Percentiles rank a stretch among this genome's conserved stretches.
Conservation (phyloP, 2,329 filamentous ascomycete species). For the Penicillium sp. region DNA sequence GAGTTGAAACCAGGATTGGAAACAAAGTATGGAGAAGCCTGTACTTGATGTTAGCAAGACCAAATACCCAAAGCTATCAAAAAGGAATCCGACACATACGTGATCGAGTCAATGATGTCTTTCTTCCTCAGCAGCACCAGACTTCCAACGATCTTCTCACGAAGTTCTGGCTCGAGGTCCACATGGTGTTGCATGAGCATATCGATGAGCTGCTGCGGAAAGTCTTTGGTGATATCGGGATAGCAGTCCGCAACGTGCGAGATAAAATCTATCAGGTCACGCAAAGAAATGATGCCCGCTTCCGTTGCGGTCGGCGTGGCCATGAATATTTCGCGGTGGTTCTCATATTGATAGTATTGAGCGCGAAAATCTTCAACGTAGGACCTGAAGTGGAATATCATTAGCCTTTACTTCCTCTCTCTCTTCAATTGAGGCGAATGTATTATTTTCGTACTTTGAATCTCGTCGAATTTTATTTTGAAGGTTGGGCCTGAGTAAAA, state of each 20-base stretch:
- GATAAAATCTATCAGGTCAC: conserved; percentile 89
- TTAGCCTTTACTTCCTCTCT: background rate
- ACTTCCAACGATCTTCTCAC: conserved; percentile 92
- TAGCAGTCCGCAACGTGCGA: conserved; percentile 94
- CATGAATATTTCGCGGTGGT: conserved; percentile 86
- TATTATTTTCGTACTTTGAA: conserved; percentile 57
- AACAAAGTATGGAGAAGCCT: conserved; percentile 84
- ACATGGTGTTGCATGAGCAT: conserved; percentile 81
- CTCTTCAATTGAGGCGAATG: background rate
- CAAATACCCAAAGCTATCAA: background rate
- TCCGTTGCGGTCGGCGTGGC: conserved; percentile 74
- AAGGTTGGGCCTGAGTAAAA: conserved; percentile 62
- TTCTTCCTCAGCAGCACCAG: conserved; percentile 85
- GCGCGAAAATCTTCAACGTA: conserved; percentile 85
- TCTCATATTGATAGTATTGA: conserved; percentile 88
- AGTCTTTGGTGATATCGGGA: conserved; percentile 70
- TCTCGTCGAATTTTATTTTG: conserved; percentile 90
- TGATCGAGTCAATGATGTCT: conserved; percentile 81
- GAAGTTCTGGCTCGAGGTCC: conserved; percentile 73
- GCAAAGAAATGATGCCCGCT: conserved; percentile 76
- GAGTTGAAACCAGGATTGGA: conserved; percentile 85
- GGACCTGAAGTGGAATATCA: conserved; percentile 50
- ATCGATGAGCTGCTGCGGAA: conserved; percentile 74
- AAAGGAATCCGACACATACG: conserved; percentile 42
- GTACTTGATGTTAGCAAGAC: conserved; percentile 1